A percentile compares a stretch with the other conserved stretches of the same genome.
Evolutionary conservation across 192 early-diverging fungal species (phyloP).

Genomic region (Allomyces javanicus): DNA sequence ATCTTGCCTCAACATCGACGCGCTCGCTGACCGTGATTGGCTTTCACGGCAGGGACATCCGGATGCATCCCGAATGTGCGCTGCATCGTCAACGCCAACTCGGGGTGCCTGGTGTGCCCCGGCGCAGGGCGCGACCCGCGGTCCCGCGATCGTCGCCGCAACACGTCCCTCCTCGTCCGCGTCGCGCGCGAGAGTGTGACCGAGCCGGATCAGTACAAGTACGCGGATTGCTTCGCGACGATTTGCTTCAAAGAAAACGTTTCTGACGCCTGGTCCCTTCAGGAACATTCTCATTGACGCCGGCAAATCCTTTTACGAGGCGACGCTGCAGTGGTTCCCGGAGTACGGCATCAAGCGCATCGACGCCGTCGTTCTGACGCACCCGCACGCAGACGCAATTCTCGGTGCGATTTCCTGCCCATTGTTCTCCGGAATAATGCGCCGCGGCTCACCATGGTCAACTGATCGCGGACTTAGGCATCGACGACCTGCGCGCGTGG

Average conservation of each 20-base stretch:
- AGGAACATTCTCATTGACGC: neutral
- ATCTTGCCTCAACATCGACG: neutral
- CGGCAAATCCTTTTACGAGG: neutral
- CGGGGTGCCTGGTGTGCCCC: neutral
- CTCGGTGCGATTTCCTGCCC: slow-evolving; percentile 1
- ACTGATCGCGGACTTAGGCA: neutral
- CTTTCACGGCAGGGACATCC: neutral
- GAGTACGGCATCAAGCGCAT: slow-evolving; percentile 6
- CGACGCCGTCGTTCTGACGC: slow-evolving; percentile 33
- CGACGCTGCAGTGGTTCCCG: neutral
- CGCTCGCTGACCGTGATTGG: neutral
- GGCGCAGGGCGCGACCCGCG: neutral
- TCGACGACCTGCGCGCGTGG: slow-evolving; percentile 29
- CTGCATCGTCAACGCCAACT: neutral
- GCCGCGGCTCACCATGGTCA: too few species aligned
- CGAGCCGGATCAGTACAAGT: neutral
- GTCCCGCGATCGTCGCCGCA: neutral
- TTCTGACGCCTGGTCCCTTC: neutral
- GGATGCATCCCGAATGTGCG: neutral
- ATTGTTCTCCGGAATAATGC: neutral
- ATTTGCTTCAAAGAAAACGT: neutral
- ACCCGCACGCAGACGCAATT: slow-evolving; percentile 38
- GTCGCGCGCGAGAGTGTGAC: neutral
- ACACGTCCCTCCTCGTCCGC: neutral
- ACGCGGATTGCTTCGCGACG: neutral